Evolutionary conservation across 2,329 filamentous ascomycete genomes (phyloP).

Genomic region (Diaporthe sp.): DNA sequence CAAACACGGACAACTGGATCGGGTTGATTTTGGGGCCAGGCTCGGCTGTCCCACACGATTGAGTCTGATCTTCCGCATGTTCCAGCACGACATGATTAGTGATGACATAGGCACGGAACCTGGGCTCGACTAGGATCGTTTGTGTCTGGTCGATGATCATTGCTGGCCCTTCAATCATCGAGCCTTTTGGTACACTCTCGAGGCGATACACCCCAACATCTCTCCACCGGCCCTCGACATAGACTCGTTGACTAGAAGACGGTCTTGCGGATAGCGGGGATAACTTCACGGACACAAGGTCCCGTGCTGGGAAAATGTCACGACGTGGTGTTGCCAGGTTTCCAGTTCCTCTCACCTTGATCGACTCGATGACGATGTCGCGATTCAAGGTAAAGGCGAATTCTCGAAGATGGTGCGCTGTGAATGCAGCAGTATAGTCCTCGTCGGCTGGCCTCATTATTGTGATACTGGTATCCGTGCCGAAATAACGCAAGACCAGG

Average conservation of each 20-base stretch:
- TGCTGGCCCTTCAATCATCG: constrained; percentile 72
- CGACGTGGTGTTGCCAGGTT: not conserved
- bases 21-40: constrained; percentile 82
- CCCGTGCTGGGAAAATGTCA: not conserved
- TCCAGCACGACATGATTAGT: constrained; percentile 57
- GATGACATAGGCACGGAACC: constrained; percentile 64
- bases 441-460: constrained; percentile 49
- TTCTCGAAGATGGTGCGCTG: constrained; percentile 54
- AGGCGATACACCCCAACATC: constrained; percentile 75
- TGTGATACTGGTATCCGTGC: constrained; percentile 60
- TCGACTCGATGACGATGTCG: constrained; percentile 58
- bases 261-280: constrained; percentile 26
- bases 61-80: constrained; percentile 43
- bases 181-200: constrained; percentile 68
- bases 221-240: constrained; percentile 41
- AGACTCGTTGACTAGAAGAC: constrained; percentile 2
- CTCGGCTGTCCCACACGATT: constrained; percentile 73
- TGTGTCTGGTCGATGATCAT: constrained; percentile 79
- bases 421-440: constrained; percentile 54
- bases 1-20: constrained; percentile 83
- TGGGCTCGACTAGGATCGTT: constrained; percentile 79
- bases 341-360: constrained; percentile 56
- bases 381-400: constrained; percentile 57
- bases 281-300: constrained; percentile 44
- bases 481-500: constrained; percentile 60